Evolutionary conservation across 345 rosid species (phyloP).

Genomic region (Eucalyptus paniculata): DNA sequence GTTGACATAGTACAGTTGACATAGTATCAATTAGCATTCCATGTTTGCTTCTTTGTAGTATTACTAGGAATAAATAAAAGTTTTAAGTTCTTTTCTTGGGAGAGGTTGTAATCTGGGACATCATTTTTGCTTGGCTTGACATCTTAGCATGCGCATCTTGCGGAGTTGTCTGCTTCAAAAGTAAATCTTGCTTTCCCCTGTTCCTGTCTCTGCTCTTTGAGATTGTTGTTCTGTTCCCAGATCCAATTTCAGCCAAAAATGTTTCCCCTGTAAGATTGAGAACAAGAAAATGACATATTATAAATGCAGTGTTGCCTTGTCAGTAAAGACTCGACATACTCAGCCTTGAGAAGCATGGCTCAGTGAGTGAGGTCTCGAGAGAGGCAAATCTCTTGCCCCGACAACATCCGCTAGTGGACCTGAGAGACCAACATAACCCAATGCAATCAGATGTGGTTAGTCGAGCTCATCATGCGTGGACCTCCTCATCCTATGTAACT

Average conservation of each 20-base stretch:
- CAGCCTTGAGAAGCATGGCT: neutral
- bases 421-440: neutral
- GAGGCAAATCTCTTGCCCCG: neutral
- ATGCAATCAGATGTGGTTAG: neutral
- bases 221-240: neutral
- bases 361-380: neutral
- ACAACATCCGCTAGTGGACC: neutral
- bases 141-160: neutral
- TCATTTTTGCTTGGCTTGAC: neutral
- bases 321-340: neutral
- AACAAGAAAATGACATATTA: neutral
- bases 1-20: neutral
- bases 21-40: neutral
- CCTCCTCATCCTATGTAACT: neutral
- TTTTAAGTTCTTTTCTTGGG: neutral
- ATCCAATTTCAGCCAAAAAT: neutral
- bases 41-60: neutral
- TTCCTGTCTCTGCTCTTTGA: neutral
- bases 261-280: neutral
- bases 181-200: neutral
- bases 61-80: neutral
- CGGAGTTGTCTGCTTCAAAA: neutral
- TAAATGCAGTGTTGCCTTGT: neutral
- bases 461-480: neutral
- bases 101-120: neutral